A percentile compares a stretch with the other conserved stretches of the same genome.
phyloP scores from a whole-genome alignment of 176 grass and related monocot species.

The Rhipidocladum racemiflorum region DNA sequence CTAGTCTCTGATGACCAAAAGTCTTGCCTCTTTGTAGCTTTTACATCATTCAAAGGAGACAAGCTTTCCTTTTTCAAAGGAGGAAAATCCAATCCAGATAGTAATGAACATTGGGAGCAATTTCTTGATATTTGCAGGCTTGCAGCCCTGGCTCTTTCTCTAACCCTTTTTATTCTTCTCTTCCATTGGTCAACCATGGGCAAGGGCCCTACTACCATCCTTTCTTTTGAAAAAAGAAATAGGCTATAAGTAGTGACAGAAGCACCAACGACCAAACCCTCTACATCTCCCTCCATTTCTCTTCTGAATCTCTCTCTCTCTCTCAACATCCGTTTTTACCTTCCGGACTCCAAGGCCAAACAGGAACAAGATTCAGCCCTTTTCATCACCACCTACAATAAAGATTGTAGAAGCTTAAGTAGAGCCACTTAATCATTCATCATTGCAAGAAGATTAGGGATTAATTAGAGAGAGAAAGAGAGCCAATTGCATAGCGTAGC shows the following conservation, averaged over 20 bases:
- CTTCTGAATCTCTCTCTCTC: not conserved
- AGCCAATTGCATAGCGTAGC: not conserved
- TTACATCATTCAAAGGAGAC: not conserved
- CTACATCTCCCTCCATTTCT: not conserved
- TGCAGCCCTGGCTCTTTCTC: not conserved
- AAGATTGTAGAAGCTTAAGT: not conserved
- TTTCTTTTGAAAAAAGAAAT: not conserved
- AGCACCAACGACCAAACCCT: not conserved
- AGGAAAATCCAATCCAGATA: no score
- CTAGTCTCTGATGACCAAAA: not conserved
- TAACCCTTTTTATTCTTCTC: not conserved
- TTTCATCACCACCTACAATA: not conserved
- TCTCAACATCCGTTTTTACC: constrained; percentile 17
- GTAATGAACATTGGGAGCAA: no score
- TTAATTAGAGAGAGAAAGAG: not conserved
- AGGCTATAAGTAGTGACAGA: not conserved
- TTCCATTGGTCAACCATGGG: constrained; percentile 33
- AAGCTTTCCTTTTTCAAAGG: not conserved
- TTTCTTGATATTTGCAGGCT: not conserved
- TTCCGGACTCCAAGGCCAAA: not conserved
- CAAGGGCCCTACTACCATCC: not conserved
- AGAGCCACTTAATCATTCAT: not conserved
- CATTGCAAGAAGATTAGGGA: not conserved
- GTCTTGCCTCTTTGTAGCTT: no score
- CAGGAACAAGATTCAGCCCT: not conserved